Evolutionary conservation across 306 rosid genomes (phyloP), one percentile per base, ranked within the genome.

Genomic region (Erythrophleum fordii): DNA sequence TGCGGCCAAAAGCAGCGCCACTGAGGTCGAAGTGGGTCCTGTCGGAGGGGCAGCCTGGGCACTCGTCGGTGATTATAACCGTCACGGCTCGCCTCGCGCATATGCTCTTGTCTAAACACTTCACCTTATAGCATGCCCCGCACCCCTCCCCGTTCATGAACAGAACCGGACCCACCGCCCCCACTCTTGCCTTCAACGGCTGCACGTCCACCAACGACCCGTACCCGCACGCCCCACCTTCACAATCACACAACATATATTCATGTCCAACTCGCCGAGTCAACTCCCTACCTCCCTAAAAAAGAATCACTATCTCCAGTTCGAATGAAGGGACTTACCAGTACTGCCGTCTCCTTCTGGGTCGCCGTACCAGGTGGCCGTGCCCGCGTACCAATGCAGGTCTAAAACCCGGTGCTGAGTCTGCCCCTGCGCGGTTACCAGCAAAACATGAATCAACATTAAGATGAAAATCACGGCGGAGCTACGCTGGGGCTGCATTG

Each of bases 161-260:
- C 87, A 95, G 73, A 3, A 89, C 72, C 0, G 97, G 93, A 7
- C 90, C 96, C 85, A 91, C 97, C 2, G 99, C 99, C 2, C 97
- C 94, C 4, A 95, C 99, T 52, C 99, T 37, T 0, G 99, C 99
- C 84, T 83, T 81, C 62, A 91, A 59, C 14, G 99, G 99, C 91
- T 52, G 90, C 87, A 91, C 96, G 42, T 95, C 97, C 85, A 95
- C 99, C 83, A 93, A 22, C 0, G 87, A 65, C 1, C 99, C 99
- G 69, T 95, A 95, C 53, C 99, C 99, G 66, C 99, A 95, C 0
- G 99, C 99, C 48, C 99, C 99, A 11, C 98, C 98, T 94, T 41
- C 75, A 72, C 31, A 41, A 0, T 1, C 6, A 29, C 68, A 53
- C 61, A 48, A n/a, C 78, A 66, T 1, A 20, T 62, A 18, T 14